Conservation (phyloP, 2,329 filamentous ascomycete species). For the Dactylellina cionopaga region DNA sequence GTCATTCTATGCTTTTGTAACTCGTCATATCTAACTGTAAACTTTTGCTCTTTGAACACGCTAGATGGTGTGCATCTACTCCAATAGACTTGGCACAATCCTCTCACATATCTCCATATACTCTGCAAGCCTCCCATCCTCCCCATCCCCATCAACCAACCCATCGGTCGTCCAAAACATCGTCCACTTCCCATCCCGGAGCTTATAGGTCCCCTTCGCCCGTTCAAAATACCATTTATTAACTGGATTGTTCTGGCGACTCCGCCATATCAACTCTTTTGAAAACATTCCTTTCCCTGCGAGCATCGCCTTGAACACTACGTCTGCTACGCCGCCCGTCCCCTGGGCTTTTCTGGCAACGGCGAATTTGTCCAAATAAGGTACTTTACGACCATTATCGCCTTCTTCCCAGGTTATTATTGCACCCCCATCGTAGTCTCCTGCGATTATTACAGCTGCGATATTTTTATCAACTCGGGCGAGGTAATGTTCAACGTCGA, state of each 20-base stretch:
- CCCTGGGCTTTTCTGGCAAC: constrained; percentile 89
- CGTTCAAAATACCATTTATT: constrained; percentile 99
- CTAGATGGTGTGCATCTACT: constrained; percentile 53
- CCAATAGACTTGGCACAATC: constrained; percentile 65
- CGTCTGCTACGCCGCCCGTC: constrained; percentile 89
- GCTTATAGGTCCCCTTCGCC: constrained; percentile 81
- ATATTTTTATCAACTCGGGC: constrained; percentile 80
- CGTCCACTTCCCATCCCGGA: constrained; percentile 86
- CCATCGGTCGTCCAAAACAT: constrained; percentile 97
- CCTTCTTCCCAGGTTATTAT: constrained; percentile 89
- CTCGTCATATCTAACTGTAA: not conserved
- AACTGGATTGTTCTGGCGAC: constrained; percentile 88
- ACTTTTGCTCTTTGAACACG: not conserved
- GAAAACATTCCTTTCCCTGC: constrained; percentile 78
- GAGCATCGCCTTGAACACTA: constrained; percentile 96
- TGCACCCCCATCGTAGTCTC: constrained; percentile 94
- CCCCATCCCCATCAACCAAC: constrained; percentile 62
- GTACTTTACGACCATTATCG: constrained; percentile 74
- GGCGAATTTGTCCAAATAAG: constrained; percentile 97
- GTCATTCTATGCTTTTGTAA: not conserved
- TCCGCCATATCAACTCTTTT: constrained; percentile 83
- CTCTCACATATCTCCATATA: constrained; percentile 65
- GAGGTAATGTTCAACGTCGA: constrained; percentile 86
- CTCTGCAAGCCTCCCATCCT: constrained; percentile 62
- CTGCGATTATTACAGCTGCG: constrained; percentile 91